phyloP scores from a whole-genome alignment of 164 flowering plant species.

The Brasenia schreberi region DNA sequence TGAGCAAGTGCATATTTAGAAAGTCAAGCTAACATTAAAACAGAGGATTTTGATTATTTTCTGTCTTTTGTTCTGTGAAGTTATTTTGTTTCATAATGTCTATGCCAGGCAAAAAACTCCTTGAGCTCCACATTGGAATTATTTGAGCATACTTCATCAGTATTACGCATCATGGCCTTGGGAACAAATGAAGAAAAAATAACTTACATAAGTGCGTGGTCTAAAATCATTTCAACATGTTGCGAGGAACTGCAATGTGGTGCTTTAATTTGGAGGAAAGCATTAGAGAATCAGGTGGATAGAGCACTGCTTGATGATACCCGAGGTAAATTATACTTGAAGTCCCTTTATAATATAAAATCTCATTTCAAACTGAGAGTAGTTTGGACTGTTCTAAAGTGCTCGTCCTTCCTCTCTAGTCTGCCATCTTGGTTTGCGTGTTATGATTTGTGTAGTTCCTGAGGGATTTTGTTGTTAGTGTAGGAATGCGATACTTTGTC shows the following conservation, averaged over 20 bases:
- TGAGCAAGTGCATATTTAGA: background rate
- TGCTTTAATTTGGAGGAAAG: constrained; percentile 52
- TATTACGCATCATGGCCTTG: constrained; percentile 32
- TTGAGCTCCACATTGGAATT: constrained; percentile 39
- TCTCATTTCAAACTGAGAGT: background rate
- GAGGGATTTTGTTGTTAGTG: background rate
- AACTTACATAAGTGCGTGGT: constrained; percentile 51
- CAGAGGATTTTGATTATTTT: background rate
- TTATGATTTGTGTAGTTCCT: background rate
- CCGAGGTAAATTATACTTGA: background rate
- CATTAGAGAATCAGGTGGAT: constrained; percentile 16
- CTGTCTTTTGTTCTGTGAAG: background rate
- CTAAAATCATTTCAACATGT: constrained; percentile 50
- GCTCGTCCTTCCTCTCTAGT: background rate
- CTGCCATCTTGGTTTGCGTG: background rate
- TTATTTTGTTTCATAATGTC: background rate
- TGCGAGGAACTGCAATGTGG: constrained; percentile 68
- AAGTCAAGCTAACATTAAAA: background rate
- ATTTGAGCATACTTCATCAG: constrained; percentile 36
- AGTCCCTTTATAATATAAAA: background rate
- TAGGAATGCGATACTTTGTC: constrained; percentile 53
- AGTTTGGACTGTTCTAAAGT: background rate
- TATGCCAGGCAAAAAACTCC: constrained; percentile 53
- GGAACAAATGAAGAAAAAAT: constrained; percentile 48
- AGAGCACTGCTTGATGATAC: background rate